Conservation (phyloP, 2,329 filamentous ascomycete species). For the Chaetomium sp. region DNA sequence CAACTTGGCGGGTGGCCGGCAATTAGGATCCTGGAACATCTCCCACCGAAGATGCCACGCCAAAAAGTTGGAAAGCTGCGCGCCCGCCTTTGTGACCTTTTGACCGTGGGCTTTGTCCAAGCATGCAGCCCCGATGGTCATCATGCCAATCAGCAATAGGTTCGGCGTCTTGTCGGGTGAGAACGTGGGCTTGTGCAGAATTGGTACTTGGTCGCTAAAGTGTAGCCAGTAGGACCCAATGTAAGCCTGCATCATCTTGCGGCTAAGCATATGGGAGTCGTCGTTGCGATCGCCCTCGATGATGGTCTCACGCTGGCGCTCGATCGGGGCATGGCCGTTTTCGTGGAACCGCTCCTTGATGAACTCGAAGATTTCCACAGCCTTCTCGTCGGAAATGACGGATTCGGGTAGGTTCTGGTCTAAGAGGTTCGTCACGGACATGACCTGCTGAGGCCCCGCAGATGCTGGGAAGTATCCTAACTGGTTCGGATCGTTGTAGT, state of each 20-base stretch:
- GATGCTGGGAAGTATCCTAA: constrained; percentile 53
- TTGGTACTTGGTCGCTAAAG: constrained; percentile 90
- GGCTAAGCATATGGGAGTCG: constrained; percentile 63
- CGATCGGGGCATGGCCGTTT: constrained; percentile 64
- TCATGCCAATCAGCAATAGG: constrained; percentile 77
- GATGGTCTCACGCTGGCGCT: constrained; percentile 68
- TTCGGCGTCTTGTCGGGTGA: constrained; percentile 80
- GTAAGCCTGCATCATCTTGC: constrained; percentile 93
- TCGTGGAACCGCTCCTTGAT: constrained; percentile 79
- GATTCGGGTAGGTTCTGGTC: constrained; percentile 75
- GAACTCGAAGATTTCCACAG: constrained; percentile 73
- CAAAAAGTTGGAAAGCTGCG: constrained; percentile 79
- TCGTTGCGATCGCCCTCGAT: constrained; percentile 70
- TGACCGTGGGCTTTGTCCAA: constrained; percentile 75
- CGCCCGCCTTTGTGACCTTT: constrained; percentile 67
- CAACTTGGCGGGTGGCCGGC: constrained; percentile 83
- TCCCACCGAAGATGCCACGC: constrained; percentile 94
- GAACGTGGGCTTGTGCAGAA: constrained; percentile 91
- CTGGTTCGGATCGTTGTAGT: constrained; percentile 42
- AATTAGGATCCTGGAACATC: constrained; percentile 86
- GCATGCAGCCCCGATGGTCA: constrained; percentile 86
- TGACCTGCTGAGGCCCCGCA: constrained; percentile 63
- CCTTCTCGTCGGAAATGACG: constrained; percentile 79
- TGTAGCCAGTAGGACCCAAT: constrained; percentile 91
- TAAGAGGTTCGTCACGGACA: constrained; percentile 81